phyloP scores from a whole-genome alignment of 257 asterid species.

The Lantana camara region DNA sequence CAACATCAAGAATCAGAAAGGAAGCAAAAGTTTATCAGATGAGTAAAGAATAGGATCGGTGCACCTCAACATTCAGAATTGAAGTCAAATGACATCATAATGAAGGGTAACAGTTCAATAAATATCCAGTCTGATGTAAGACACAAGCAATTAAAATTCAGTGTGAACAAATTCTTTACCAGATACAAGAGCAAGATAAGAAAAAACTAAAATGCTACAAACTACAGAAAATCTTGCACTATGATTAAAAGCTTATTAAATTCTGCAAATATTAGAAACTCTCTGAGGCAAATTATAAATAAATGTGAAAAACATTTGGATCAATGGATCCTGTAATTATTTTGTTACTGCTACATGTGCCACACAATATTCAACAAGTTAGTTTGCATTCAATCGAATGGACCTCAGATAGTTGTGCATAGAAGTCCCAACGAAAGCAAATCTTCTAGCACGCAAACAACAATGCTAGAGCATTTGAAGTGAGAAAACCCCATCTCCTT shows the following conservation, averaged over 20 bases:
- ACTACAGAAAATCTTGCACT: neutral
- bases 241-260: neutral
- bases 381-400: no score
- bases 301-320: neutral
- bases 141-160: neutral
- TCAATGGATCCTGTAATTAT: no score
- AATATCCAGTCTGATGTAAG: neutral
- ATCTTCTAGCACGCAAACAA: no score
- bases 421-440: no score
- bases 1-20: slow-evolving; percentile 14
- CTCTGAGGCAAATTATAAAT: slow-evolving; percentile 3
- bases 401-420: no score
- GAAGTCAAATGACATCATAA: slow-evolving; percentile 10
- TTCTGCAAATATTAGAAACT: neutral
- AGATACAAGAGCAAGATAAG: neutral
- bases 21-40: neutral
- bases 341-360: neutral
- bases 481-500: no score
- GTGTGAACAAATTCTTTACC: neutral
- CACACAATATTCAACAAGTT: no score
- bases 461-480: no score
- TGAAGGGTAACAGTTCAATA: neutral
- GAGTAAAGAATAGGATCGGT: neutral
- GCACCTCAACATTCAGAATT: neutral
- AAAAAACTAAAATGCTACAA: neutral